These are phyloP conservation scores for Boletus bicolor DNA, from an alignment of 768 basidiomycete genomes.

Conservation along the genomic window DNA sequence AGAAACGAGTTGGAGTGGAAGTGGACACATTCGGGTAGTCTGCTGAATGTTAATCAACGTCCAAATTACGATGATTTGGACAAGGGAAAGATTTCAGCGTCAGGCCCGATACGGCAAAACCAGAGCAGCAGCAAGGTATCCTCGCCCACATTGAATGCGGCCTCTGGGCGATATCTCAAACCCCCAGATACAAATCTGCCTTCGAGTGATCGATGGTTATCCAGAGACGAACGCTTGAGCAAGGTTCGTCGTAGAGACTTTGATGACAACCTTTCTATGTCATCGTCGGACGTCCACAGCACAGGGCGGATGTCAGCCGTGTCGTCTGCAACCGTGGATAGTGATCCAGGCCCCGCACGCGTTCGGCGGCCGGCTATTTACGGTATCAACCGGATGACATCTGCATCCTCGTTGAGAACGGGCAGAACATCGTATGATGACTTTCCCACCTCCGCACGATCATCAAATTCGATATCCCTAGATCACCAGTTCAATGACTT, in stretches of 20 bases:
- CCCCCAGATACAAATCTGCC: constrained; percentile 34
- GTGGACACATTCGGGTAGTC: constrained; percentile 39
- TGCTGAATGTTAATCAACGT: constrained; percentile 39
- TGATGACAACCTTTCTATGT: constrained; percentile 91
- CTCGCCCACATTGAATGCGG: constrained; percentile 56
- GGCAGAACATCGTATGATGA: constrained; percentile 63
- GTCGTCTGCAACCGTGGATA: constrained; percentile 82
- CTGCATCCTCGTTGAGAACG: constrained; percentile 65
- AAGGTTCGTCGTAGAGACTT: constrained; percentile 81
- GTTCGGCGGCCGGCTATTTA: constrained; percentile 61
- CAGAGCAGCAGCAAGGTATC: constrained; percentile 40
- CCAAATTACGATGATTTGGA: constrained; percentile 27
- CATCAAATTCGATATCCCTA: constrained; percentile 75
- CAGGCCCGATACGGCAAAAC: constrained; percentile 63
- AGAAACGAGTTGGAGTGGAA: constrained; percentile 65
- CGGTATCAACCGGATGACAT: constrained; percentile 71
- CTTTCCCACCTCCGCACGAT: constrained; percentile 67
- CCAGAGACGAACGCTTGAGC: constrained; percentile 56
- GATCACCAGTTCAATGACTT: constrained; percentile 80
- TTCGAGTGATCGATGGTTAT: constrained; percentile 44
- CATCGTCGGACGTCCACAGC: constrained; percentile 81
- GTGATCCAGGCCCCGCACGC: constrained; percentile 77
- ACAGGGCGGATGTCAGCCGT: constrained; percentile 70
- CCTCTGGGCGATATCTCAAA: constrained; percentile 54
- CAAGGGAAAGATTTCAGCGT: constrained; percentile 53